These are phyloP conservation scores for Orbilia quercus DNA, from an alignment of 2,329 filamentous ascomycete species.

Conservation along the genomic window DNA sequence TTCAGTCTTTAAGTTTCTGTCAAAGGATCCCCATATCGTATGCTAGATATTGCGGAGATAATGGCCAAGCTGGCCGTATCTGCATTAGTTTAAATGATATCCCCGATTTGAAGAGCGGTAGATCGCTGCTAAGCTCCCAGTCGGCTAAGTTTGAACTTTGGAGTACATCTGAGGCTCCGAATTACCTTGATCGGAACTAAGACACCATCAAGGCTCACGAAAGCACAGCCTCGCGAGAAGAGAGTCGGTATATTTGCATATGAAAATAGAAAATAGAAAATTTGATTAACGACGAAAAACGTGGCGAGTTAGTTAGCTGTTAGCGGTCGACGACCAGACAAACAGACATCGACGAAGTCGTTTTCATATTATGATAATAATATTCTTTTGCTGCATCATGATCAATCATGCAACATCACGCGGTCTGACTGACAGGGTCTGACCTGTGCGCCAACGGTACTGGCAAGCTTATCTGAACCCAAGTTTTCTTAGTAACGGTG, in stretches of 20 bases:
- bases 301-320: background rate
- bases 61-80: no score
- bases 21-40: no score
- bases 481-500: background rate
- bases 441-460: slow-evolving; percentile 15
- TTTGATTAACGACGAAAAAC: slow-evolving; percentile 9
- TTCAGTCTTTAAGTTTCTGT: no score
- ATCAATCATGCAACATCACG: slow-evolving; percentile 14
- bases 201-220: slow-evolving; percentile 1
- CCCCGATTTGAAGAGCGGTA: slow-evolving; percentile 10
- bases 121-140: slow-evolving; percentile 24
- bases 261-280: slow-evolving; percentile 10
- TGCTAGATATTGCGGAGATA: no score
- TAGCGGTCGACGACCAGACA: background rate
- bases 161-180: slow-evolving; percentile 12
- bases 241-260: background rate
- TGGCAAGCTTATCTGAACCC: slow-evolving; percentile 52
- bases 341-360: no score
- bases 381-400: background rate
- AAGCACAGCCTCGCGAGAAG: slow-evolving; percentile 6
- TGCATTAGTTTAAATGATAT: background rate
- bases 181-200: slow-evolving; percentile 22
- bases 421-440: slow-evolving; percentile 29
- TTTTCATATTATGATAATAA: no score
- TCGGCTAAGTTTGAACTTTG: slow-evolving; percentile 39